Evolutionary conservation across 2,329 filamentous ascomycete genomes (phyloP).

Genomic region (Didymella keratinophila): DNA sequence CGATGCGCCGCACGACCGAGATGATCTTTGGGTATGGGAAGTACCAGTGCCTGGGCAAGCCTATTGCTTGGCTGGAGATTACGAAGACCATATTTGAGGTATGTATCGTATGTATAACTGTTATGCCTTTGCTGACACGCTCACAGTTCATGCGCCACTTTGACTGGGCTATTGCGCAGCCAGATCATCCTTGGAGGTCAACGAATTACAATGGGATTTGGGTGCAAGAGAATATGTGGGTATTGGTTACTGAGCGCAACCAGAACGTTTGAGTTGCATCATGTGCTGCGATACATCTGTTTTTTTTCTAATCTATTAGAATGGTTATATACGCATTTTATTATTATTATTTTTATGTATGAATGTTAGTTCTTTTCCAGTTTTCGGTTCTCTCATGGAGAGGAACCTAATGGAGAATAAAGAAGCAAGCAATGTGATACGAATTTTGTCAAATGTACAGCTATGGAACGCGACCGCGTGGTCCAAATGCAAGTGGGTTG

Average conservation of each 20-base stretch:
- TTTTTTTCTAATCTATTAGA: no score
- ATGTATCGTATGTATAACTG: not conserved
- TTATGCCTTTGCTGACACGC: not conserved
- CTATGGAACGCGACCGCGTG: no score
- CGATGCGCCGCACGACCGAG: conserved; percentile 39
- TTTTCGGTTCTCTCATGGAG: no score
- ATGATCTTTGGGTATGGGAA: conserved; percentile 46
- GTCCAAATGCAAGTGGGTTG: no score
- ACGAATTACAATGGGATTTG: conserved; percentile 33
- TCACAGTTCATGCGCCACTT: conserved; percentile 32
- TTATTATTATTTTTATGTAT: no score
- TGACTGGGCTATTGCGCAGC: conserved; percentile 33
- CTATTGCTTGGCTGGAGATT: conserved; percentile 45
- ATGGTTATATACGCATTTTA: no score
- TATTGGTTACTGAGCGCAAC: conserved; percentile 28
- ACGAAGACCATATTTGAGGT: conserved; percentile 54
- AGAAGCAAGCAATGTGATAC: no score
- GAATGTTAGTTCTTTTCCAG: no score
- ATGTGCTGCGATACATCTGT: not conserved
- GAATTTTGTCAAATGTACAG: no score
- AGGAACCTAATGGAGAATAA: no score
- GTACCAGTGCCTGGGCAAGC: conserved; percentile 43
- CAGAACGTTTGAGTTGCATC: not conserved
- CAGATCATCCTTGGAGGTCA: conserved; percentile 32
- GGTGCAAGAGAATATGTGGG: conserved; percentile 33